A percentile compares a stretch with the other conserved stretches of the same genome.
Evolutionary conservation across 331 rosid species (phyloP).

Genomic region (Pyrus hybrid): DNA sequence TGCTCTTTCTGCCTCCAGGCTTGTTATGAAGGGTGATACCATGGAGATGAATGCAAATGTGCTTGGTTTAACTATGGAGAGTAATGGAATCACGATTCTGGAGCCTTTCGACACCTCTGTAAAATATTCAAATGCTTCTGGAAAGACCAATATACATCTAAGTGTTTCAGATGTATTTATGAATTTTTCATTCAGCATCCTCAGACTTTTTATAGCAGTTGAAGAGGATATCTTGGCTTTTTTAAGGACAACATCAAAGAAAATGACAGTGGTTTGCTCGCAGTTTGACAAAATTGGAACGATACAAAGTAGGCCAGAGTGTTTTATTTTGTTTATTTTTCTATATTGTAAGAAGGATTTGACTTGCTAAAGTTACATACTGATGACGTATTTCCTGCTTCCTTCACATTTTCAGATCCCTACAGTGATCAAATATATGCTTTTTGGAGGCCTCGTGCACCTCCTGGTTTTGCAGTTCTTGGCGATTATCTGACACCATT

Average conservation of each 20-base stretch:
- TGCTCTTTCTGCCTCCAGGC: conserved; percentile 41
- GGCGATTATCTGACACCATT: conserved; percentile 91
- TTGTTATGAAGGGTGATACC: conserved; percentile 70
- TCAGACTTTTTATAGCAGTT: conserved; percentile 84
- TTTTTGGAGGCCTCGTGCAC: conserved; percentile 96
- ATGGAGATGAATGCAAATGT: conserved; percentile 73
- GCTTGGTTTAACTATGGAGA: conserved; percentile 92
- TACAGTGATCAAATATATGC: conserved; percentile 59
- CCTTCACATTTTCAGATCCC: conserved; percentile 49
- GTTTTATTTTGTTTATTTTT: conserved; percentile 12
- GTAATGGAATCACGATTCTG: conserved; percentile 83
- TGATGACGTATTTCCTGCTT: conserved; percentile 7
- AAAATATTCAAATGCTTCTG: conserved; percentile 79
- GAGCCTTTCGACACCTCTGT: conserved; percentile 88
- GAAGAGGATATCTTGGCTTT: conserved; percentile 84
- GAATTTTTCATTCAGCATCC: conserved; percentile 94
- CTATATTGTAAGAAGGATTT: not conserved
- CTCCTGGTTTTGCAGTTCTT: conserved; percentile 88
- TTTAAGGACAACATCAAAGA: conserved; percentile 80
- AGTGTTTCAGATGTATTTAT: conserved; percentile 78
- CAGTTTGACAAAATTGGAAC: conserved; percentile 90
- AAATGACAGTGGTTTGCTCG: conserved; percentile 81
- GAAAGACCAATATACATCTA: conserved; percentile 78
- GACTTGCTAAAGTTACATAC: conserved; percentile 1
- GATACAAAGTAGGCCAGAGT: conserved; percentile 38